phyloP scores from a whole-genome alignment of 495 filamentous ascomycete species.

The Aspergillus sclerotiicarbonarius region DNA sequence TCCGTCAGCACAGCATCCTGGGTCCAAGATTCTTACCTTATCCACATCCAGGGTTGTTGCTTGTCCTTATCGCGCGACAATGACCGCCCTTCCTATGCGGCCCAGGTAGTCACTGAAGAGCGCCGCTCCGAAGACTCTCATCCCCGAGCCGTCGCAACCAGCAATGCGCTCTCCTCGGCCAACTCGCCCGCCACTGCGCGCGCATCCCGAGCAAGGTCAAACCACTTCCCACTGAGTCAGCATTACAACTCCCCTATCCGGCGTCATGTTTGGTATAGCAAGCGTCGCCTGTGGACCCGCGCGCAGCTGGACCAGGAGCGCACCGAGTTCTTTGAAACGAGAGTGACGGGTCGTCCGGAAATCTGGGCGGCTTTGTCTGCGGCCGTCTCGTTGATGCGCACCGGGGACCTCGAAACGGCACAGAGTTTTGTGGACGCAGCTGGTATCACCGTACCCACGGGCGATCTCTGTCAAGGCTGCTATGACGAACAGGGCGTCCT shows the following conservation, averaged over 20 bases:
- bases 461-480: constrained; percentile 67
- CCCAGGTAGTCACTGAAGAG: constrained; percentile 19
- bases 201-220: constrained; percentile 16
- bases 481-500: constrained; percentile 76
- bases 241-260: constrained; percentile 54
- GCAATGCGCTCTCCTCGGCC: constrained; percentile 13
- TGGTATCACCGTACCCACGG: constrained; percentile 74
- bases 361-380: constrained; percentile 73
- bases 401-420: constrained; percentile 63
- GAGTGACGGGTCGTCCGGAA: constrained; percentile 71
- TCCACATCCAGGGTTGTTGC: constrained; percentile 36
- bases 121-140: constrained; percentile 14
- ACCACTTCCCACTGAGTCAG: constrained; percentile 32
- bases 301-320: constrained; percentile 48
- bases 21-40: neutral
- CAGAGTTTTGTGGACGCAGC: constrained; percentile 75
- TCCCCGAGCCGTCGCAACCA: constrained; percentile 4
- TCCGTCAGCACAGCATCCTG: neutral
- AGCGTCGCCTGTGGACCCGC: constrained; percentile 53
- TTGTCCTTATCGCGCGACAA: constrained; percentile 39
- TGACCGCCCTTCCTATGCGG: constrained; percentile 19
- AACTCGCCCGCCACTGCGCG: constrained; percentile 15
- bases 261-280: constrained; percentile 49
- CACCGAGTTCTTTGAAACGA: constrained; percentile 77
- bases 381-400: constrained; percentile 63